Percentiles rank a stretch among this genome's conserved stretches.
Evolutionary conservation across 73 alveolate genomes (phyloP).

Genomic region (Paramecium tetraurelia): DNA sequence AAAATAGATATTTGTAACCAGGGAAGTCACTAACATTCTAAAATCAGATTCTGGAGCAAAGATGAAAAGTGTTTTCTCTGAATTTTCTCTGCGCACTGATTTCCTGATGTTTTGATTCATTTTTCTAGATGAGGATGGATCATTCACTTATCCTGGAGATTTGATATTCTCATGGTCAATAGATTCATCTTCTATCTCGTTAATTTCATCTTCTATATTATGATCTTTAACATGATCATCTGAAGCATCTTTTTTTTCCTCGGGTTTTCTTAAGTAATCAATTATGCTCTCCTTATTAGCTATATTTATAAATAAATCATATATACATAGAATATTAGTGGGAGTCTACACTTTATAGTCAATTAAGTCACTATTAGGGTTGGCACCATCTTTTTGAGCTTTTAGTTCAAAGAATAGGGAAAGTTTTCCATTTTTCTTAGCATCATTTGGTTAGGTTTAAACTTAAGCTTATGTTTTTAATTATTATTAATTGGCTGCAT

Average conservation of each 20-base stretch:
- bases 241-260: neutral
- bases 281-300: constrained; percentile 31
- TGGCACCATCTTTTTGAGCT: neutral
- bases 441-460: neutral
- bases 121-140: neutral
- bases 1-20: neutral
- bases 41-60: constrained; percentile 53
- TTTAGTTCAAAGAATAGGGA: neutral
- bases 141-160: neutral
- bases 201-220: neutral
- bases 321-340: neutral
- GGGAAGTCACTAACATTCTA: constrained; percentile 23
- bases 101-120: neutral
- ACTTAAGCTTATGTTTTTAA: neutral
- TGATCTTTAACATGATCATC: neutral
- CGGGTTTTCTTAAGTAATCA: neutral
- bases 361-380: neutral
- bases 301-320: neutral
- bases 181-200: constrained; percentile 10
- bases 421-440: neutral
- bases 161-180: neutral
- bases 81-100: neutral
- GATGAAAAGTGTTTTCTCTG: neutral
- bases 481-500: neutral
- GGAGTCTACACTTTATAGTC: neutral